Conservation (phyloP, 805 yeast species). For the Starmerella etchellsii region DNA sequence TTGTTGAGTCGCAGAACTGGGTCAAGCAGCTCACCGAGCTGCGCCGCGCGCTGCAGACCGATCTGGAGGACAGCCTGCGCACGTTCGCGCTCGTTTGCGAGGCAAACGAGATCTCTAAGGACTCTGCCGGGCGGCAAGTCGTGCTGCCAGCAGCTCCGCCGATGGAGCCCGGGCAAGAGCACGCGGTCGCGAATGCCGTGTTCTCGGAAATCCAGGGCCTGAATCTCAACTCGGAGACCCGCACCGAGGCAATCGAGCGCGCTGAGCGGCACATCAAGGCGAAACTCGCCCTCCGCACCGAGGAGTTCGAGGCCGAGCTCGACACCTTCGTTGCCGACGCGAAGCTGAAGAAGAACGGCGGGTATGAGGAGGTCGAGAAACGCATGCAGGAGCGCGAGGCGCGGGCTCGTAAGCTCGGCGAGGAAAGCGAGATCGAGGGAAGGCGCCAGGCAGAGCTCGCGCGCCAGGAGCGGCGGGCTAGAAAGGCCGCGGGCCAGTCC, state of each 20-base stretch:
- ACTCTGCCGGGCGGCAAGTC: constrained; percentile 1
- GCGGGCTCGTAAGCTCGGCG: constrained; percentile 42
- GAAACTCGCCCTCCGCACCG: constrained; percentile 47
- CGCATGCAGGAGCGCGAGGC: constrained; percentile 48
- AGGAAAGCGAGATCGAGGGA: constrained; percentile 23
- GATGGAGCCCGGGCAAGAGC: constrained; percentile 19
- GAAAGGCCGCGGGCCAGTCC: no score
- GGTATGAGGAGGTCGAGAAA: constrained; percentile 75
- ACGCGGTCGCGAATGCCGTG: constrained; percentile 37
- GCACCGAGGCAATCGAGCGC: constrained; percentile 77
- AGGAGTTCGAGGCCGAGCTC: constrained; percentile 72
- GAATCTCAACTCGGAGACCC: constrained; percentile 68
- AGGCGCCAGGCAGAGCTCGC: constrained; percentile 14
- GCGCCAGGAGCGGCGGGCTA: constrained; percentile 15
- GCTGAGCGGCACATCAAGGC: constrained; percentile 72
- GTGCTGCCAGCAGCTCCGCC: constrained; percentile 33
- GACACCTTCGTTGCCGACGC: constrained; percentile 72
- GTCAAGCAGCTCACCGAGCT: constrained; percentile 82
- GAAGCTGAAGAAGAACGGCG: constrained; percentile 71
- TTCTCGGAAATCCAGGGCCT: constrained; percentile 66
- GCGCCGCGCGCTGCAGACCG: constrained; percentile 65
- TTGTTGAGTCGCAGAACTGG: constrained; percentile 89
- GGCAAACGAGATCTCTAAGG: constrained; percentile 13
- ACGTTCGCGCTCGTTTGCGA: constrained; percentile 56
- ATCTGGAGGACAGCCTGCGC: constrained; percentile 63